Evolutionary conservation across 192 early-diverging fungal species (phyloP), one percentile per base, ranked within the genome.

Genomic region (Gryganskiella cystojenkinii): DNA sequence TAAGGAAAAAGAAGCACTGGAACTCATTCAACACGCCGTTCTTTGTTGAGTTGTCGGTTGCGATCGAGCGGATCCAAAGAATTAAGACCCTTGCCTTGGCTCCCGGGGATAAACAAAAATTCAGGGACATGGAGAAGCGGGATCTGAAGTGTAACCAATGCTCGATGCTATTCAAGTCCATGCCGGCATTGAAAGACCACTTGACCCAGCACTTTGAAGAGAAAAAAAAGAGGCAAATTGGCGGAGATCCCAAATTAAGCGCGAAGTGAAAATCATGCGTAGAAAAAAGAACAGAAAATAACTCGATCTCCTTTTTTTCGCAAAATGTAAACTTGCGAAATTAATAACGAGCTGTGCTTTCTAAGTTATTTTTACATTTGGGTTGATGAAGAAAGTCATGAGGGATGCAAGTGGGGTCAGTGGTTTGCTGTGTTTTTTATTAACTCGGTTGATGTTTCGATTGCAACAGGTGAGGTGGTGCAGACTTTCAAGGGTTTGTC

Each of bases 1-100:
- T 92, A 20, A 90, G 85, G 47, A 81, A 70, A 37, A 90, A 90
- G 65, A 75, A 81, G 28, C 90, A 92, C 65, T 92, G 85, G 84
- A 87, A 88, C 61, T 85, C 88, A 25, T 92, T 92, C 66, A 88
- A 83, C 6, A 89, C 87, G 0, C 11, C 33, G 2, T 92, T 90
- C 58, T 92, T 92, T 57, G 58, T 79, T 13, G 44, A 71, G 17
- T 75, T 81, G 24, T 71, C 83, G 4, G 34, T 73, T 22, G 82
- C 89, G 2, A 67, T 80, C 49, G 53, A 17, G 6, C 51, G 62
- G 50, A 63, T 92, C 13, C n/a, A 64, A 15, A 62, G 57, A 17
- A 61, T 57, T 4, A 85, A 82, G 17, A 33, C 45, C 4, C 58
- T 92, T 9, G 34, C 75, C 40, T 82, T 86, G 53, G 58, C 61